Evolutionary conservation across 2,329 filamentous ascomycete species (phyloP).

Genomic region (Zymoseptoria brevis): DNA sequence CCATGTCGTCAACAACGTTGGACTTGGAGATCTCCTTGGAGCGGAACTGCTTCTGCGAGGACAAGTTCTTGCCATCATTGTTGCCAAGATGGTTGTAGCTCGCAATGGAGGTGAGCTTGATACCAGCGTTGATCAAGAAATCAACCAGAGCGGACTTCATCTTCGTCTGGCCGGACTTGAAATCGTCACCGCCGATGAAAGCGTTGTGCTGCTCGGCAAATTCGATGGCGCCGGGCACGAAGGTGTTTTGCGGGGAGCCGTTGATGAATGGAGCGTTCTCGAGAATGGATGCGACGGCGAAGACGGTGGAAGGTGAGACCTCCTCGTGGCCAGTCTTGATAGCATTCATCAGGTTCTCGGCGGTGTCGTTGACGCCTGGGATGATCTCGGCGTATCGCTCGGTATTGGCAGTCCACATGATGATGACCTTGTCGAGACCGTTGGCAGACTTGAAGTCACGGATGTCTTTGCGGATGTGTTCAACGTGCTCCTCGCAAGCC

Average conservation of each 20-base stretch:
- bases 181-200: conserved; percentile 96
- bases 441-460: conserved; percentile 84
- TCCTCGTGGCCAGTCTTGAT: conserved; percentile 84
- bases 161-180: conserved; percentile 99
- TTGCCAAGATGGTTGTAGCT: conserved; percentile 99
- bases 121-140: conserved; percentile 96
- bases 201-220: conserved; percentile 78
- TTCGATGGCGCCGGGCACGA: conserved; percentile 84
- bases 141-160: conserved; percentile 99
- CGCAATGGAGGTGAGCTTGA: conserved; percentile 96
- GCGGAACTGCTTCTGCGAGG: conserved; percentile 95
- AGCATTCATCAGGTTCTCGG: conserved; percentile 81
- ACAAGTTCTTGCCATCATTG: conserved; percentile 98
- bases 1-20: conserved; percentile 99
- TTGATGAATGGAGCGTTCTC: conserved; percentile 95
- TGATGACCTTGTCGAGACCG: conserved; percentile 84
- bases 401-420: conserved; percentile 98
- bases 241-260: conserved; percentile 97
- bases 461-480: conserved; percentile 88
- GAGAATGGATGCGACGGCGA: conserved; percentile 88
- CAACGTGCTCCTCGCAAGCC: conserved; percentile 79
- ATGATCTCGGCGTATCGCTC: conserved; percentile 90
- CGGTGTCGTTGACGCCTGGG: conserved; percentile 87
- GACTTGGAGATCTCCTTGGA: conserved; percentile 99
- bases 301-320: conserved; percentile 90